These are phyloP conservation scores for Acer campestre DNA, from an alignment of 345 rosid genomes.

Conservation along the genomic window DNA sequence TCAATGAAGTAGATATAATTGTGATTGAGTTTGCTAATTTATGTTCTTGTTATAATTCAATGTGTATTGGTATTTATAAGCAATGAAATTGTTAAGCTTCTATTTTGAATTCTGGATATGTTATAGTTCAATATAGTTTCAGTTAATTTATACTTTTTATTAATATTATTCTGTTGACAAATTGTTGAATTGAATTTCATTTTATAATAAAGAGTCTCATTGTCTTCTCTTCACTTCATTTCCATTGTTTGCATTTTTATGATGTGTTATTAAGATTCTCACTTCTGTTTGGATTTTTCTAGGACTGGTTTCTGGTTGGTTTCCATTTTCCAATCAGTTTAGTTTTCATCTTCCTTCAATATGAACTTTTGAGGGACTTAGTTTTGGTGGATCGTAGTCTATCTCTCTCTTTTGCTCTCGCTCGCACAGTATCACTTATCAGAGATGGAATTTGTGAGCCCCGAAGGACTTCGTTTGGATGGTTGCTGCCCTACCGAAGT, in stretches of 20 bases:
- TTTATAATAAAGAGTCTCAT: too few relatives aligned
- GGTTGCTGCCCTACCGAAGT: conserved; percentile 91
- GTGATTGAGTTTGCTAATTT: not conserved
- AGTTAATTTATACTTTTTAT: not conserved
- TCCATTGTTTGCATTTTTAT: not conserved
- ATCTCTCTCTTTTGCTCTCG: too few relatives aligned
- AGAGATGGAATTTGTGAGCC: conserved; percentile 79
- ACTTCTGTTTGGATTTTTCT: not conserved
- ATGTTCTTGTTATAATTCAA: not conserved
- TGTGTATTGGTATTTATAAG: not conserved
- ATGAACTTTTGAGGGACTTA: conserved; percentile 2
- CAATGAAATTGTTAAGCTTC: not conserved
- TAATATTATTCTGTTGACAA: too few relatives aligned
- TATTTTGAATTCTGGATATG: not conserved
- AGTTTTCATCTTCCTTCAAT: not conserved
- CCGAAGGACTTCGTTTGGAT: conserved; percentile 80
- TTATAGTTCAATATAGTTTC: not conserved
- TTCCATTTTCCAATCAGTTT: not conserved
- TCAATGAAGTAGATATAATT: too few relatives aligned
- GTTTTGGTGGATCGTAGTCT: not conserved
- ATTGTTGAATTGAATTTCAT: too few relatives aligned
- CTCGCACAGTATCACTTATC: too few relatives aligned
- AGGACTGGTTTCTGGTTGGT: not conserved
- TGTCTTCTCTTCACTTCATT: not conserved
- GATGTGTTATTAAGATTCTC: not conserved